Conservation (phyloP, 192 early-diverging fungal species). For the Entomortierella lignicola region DNA sequence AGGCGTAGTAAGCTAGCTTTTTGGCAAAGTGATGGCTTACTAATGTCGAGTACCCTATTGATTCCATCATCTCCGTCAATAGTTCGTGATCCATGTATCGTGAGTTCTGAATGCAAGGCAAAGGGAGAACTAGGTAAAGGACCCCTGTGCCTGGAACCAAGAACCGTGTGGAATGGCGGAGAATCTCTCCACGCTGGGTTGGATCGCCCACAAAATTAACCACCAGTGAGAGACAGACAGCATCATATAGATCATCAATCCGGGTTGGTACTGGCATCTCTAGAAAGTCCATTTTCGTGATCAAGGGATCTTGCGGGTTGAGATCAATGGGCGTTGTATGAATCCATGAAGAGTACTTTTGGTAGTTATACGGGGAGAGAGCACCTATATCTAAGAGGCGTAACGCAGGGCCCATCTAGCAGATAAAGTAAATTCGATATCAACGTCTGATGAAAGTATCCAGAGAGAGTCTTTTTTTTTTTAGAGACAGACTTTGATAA, state of each 20-base stretch:
- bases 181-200: constrained; percentile 75
- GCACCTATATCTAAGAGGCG: constrained; percentile 89
- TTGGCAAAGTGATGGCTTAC: constrained; percentile 72
- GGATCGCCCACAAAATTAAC: constrained; percentile 92
- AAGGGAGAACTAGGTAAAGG: constrained; percentile 83
- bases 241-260: constrained; percentile 69
- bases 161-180: constrained; percentile 61
- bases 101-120: constrained; percentile 87
- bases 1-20: constrained; percentile 86
- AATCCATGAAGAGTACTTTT: constrained; percentile 73
- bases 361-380: constrained; percentile 80
- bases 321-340: constrained; percentile 85
- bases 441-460: not conserved
- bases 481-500: too few species aligned
- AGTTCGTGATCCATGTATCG: constrained; percentile 85
- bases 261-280: constrained; percentile 64
- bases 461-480: too few species aligned
- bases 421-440: not conserved
- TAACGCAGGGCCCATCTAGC: constrained; percentile 42
- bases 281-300: constrained; percentile 87
- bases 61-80: constrained; percentile 69
- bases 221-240: constrained; percentile 84
- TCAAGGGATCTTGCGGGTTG: constrained; percentile 80
- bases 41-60: constrained; percentile 71
- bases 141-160: constrained; percentile 63